Percentiles rank a stretch among this genome's conserved stretches.
Conservation (phyloP, 202 grass and related monocot species). For the Zizania palustris region DNA sequence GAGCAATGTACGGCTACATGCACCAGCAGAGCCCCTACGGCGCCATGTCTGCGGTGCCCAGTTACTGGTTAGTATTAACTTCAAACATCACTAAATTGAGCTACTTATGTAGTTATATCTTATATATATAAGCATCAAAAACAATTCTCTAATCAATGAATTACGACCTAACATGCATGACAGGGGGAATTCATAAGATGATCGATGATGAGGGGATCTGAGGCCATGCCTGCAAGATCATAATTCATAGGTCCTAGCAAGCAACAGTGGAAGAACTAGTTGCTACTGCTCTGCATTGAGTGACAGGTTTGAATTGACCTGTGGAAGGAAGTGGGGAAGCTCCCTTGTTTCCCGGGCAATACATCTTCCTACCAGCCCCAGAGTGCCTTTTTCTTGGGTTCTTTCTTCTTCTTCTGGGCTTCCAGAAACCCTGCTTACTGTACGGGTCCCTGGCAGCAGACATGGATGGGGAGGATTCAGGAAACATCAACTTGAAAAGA, state of each 20-base stretch:
- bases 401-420: conserved; percentile 18
- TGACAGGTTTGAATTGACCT: conserved; percentile 60
- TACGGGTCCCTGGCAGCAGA: conserved; percentile 43
- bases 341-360: conserved; percentile 58
- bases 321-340: conserved; percentile 55
- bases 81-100: conserved; percentile 25
- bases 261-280: conserved; percentile 44
- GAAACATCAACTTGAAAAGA: conserved; percentile 52
- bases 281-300: conserved; percentile 51
- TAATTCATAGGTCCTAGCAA: conserved; percentile 44
- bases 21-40: conserved; percentile 50
- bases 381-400: conserved; percentile 33
- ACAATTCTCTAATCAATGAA: conserved; percentile 34
- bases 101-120: neutral
- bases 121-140: conserved; percentile 31
- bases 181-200: conserved; percentile 53
- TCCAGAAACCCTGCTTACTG: conserved; percentile 54
- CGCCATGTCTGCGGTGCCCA: conserved; percentile 36
- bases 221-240: conserved; percentile 56
- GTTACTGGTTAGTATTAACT: conserved; percentile 52
- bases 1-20: conserved; percentile 45
- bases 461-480: conserved; percentile 57
- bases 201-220: conserved; percentile 47
- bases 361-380: conserved; percentile 44
- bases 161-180: conserved; percentile 34